Base-by-base conservation (phyloP, 768 basidiomycete genomes). In the Kwoniella sp. region DNA sequence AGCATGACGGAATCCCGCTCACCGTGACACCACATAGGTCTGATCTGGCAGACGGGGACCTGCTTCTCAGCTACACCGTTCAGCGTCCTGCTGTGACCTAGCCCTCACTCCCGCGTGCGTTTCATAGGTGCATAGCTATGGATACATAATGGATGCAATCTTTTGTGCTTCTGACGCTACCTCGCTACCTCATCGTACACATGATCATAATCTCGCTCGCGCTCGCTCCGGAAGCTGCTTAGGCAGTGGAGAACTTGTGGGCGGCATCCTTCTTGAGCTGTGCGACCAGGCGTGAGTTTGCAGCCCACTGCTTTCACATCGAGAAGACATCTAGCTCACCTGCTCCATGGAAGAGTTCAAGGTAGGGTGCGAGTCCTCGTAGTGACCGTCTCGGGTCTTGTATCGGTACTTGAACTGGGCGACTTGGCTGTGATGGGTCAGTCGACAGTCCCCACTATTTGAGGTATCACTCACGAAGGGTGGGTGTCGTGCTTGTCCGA, bases 361-460 rank as follows among this genome's bases (percentile, higher is more conserved):
- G 20, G 59, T 57, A 5, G 72, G 72, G 31, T 61, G 56, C 9
- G 69, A 57, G 55, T 73, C 72, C 50, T 70, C 68, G 43, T 54
- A 62, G 57, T 60, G 60, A 17, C 72, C 72, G 14, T 67, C 60
- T 22, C 66, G 41, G 37, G 62, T 70, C 57, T 65, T 66, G 64
- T 70, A 64, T 46, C 70, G 56, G 61, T 71, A 70, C 56, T 70
- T 70, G 68, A 71, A 70, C 22, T 59, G 64, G n/a, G 71, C 70
- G 39, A 67, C 65, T 48, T 57, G 55, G 28, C 62, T 59, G 50
- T 12, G n/a, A 34, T 19, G 20, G 23, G 17, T 5, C 22, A 29
- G n/a, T n/a, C n/a, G n/a, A n/a, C n/a, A n/a, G n/a, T n/a, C n/a
- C n/a, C n/a, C n/a, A n/a, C n/a, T n/a, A n/a, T n/a, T 15, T 25